phyloP scores from a whole-genome alignment of 768 basidiomycete genomes.

The Hygrocybe coccinea region DNA sequence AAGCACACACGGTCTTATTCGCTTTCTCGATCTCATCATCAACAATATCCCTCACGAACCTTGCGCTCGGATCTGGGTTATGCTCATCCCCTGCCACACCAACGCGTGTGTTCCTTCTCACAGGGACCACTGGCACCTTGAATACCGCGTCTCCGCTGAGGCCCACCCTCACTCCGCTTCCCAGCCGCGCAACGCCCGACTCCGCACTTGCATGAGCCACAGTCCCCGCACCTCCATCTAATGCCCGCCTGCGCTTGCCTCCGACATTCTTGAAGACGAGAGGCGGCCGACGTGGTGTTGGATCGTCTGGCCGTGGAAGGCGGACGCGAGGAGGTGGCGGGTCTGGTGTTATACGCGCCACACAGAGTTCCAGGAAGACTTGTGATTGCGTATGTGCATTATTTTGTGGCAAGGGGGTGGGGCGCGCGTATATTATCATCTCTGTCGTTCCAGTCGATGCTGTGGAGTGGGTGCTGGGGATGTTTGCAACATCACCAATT shows the following conservation, averaged over 20 bases:
- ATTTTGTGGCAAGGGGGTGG: too few species aligned
- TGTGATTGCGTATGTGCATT: constrained; percentile 28
- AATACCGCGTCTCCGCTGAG: constrained; percentile 26
- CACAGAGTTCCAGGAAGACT: constrained; percentile 41
- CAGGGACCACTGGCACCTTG: constrained; percentile 16
- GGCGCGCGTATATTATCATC: constrained; percentile 50
- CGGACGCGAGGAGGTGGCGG: constrained; percentile 34
- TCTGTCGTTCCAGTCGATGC: constrained; percentile 69
- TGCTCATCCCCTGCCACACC: not conserved
- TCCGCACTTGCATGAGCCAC: too few species aligned
- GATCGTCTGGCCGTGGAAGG: constrained; percentile 71
- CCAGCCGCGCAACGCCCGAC: not conserved
- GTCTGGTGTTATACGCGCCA: constrained; percentile 49
- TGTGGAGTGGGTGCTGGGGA: constrained; percentile 22
- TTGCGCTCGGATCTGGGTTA: constrained; percentile 13
- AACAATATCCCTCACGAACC: not conserved
- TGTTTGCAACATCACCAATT: too few species aligned
- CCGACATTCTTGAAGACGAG: constrained; percentile 28
- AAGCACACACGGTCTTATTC: constrained; percentile 12
- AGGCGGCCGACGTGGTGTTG: constrained; percentile 69
- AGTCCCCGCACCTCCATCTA: not conserved
- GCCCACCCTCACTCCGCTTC: constrained; percentile 5
- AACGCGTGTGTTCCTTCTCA: constrained; percentile 22
- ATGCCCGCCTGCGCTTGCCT: constrained; percentile 10
- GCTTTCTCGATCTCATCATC: constrained; percentile 19